Evolutionary conservation across 2,329 filamentous ascomycete species (phyloP), one percentile per base, ranked within the genome.

Genomic region (Coleophoma cylindrospora): DNA sequence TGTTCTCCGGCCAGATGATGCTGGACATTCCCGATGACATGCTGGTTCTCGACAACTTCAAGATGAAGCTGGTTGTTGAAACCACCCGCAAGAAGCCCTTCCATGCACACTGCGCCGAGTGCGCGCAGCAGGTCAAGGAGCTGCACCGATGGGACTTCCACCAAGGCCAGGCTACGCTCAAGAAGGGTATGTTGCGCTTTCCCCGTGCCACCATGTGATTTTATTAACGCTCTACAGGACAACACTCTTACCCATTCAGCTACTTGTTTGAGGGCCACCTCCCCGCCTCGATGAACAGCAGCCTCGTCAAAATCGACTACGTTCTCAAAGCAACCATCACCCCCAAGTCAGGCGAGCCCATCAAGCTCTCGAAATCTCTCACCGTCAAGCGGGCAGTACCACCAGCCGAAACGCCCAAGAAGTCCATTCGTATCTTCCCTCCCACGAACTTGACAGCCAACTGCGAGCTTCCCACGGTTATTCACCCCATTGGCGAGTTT

Each of bases 351-450:
- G 81, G 83, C 57, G 76, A 84, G 68, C 67, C 75, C 4, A 75
- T 87, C 65, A 86, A 79, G 70, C 83, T 87, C 54, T 76, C 70
- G 52, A 84, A 86, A 73, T 78, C 79, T 10, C 74, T 97, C 41
- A 76, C 84, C 49, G 79, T 97, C 58, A 86, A 86, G 71, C 88
- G 92, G 54, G 87, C 91, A 34, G 81, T 97, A 22, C 77, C 72
- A 8, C 70, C 86, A 48, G 82, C 89, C 3, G 87, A 90, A 45
- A 77, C 80, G 48, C 90, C 95, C 54, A 92, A 95, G 70, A 86
- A 91, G 70, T 95, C 89, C 14, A 84, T 96, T 55, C 89, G 92
- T 63, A 88, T 97, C 64, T 99, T 99, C 71, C 94, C 92, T 44
- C 92, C 94, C 0, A 99, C 94, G 58, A 94, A 95, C 70, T 85